Percentiles rank a stretch among this genome's conserved stretches.
These are phyloP conservation scores for Kwoniella europaea DNA, from an alignment of 768 basidiomycete genomes.

Conservation along the genomic window DNA sequence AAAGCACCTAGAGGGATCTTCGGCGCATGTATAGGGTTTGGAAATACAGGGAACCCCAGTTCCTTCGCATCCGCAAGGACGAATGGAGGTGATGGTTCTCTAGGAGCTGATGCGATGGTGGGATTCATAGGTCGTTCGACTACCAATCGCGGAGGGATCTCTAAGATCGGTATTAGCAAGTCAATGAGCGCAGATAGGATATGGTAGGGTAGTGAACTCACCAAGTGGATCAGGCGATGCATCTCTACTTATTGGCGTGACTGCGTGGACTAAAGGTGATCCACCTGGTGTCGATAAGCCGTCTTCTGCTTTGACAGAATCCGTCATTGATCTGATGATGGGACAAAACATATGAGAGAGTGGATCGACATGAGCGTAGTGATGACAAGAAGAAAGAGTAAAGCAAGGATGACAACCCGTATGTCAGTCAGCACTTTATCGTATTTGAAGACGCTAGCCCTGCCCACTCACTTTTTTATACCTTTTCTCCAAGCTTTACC, in stretches of 20 bases:
- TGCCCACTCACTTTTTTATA: slow-evolving; percentile 47
- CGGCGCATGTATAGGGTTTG: slow-evolving; percentile 46
- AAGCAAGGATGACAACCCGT: neutral
- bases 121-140: slow-evolving; percentile 8
- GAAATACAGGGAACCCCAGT: slow-evolving; percentile 44
- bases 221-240: slow-evolving; percentile 40
- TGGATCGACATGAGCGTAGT: neutral
- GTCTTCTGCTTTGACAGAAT: slow-evolving; percentile 30
- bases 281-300: slow-evolving; percentile 12
- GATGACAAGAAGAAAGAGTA: neutral
- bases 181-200: neutral
- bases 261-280: slow-evolving; percentile 21
- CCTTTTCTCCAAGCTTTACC: slow-evolving; percentile 45
- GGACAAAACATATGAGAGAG: too few relatives aligned
- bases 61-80: slow-evolving; percentile 36
- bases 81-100: slow-evolving; percentile 37
- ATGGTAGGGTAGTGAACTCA: slow-evolving; percentile 17
- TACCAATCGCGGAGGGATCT: slow-evolving; percentile 7
- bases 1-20: slow-evolving; percentile 40
- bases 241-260: slow-evolving; percentile 23
- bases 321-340: slow-evolving; percentile 28
- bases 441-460: neutral
- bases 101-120: slow-evolving; percentile 3
- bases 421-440: slow-evolving; percentile 1
- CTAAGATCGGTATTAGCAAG: neutral